Evolutionary conservation across 257 asterid species (phyloP).

Genomic region (Dorcoceras hygrometricum): DNA sequence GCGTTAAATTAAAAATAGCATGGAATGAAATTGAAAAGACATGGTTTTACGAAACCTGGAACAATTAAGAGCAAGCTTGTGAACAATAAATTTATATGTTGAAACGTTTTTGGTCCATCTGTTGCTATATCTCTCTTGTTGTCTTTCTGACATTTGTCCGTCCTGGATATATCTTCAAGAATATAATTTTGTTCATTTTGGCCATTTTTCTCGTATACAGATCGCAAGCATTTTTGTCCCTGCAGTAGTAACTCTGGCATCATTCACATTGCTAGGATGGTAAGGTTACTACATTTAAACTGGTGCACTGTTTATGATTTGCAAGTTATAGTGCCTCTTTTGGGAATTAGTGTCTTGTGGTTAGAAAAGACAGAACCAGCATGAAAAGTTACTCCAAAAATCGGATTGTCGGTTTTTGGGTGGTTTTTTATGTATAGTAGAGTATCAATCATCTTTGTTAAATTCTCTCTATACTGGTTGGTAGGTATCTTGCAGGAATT

Average conservation of each 20-base stretch:
- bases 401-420: not conserved
- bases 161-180: constrained; percentile 1
- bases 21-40: no score
- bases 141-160: constrained; percentile 8
- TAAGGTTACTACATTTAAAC: constrained; percentile 36
- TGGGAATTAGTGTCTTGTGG: not conserved
- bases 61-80: no score
- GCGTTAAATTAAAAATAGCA: constrained; percentile 10
- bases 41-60: not conserved
- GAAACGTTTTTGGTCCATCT: not conserved
- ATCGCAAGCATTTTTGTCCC: constrained; percentile 96
- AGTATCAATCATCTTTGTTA: constrained; percentile 2
- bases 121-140: constrained; percentile 13
- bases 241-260: constrained; percentile 58
- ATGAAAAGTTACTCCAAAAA: no score
- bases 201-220: constrained; percentile 44
- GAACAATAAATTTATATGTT: not conserved
- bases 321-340: not conserved
- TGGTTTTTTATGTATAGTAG: not conserved
- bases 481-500: constrained; percentile 82
- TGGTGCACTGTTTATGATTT: not conserved
- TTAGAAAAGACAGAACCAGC: not conserved
- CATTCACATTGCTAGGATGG: constrained; percentile 87
- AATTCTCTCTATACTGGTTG: constrained; percentile 5
- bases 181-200: constrained; percentile 24